These are phyloP conservation scores for Trichophyton verrucosum DNA, from an alignment of 2,329 filamentous ascomycete species.

Conservation along the genomic window DNA sequence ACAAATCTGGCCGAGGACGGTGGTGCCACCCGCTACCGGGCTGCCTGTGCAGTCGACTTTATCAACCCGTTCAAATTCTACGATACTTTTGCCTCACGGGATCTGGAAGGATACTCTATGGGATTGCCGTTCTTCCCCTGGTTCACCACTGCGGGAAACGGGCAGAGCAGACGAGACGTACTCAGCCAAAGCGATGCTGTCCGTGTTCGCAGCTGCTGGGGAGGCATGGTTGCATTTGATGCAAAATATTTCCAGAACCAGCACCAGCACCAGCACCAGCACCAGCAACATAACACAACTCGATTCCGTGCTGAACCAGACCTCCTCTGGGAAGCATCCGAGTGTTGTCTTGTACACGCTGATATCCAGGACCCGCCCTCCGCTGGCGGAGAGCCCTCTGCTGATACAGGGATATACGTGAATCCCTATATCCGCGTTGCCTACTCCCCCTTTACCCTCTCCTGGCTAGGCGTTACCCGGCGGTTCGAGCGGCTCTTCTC, in stretches of 20 bases:
- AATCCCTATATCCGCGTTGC: conserved; percentile 64
- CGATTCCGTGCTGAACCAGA: conserved; percentile 49
- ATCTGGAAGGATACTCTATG: conserved; percentile 55
- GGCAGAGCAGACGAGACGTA: conserved; percentile 49
- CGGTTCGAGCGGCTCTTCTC: conserved; percentile 55
- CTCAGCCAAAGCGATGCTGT: conserved; percentile 47
- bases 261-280: conserved; percentile 16
- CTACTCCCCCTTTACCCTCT: conserved; percentile 47
- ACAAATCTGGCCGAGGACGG: conserved; percentile 45
- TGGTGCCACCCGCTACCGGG: conserved; percentile 49
- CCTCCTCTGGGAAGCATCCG: conserved; percentile 50
- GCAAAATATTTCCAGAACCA: conserved; percentile 31
- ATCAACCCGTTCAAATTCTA: conserved; percentile 63
- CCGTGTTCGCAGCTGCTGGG: conserved; percentile 62
- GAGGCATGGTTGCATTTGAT: conserved; percentile 53
- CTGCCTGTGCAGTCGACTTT: conserved; percentile 65
- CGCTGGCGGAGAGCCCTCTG: conserved; percentile 19
- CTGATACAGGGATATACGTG: conserved; percentile 52
- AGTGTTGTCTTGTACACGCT: conserved; percentile 50
- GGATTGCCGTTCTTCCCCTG: conserved; percentile 62
- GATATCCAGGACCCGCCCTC: conserved; percentile 31
- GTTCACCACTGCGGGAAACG: conserved; percentile 45
- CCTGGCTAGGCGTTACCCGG: conserved; percentile 47
- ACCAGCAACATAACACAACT: conserved; percentile 29
- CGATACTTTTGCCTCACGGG: conserved; percentile 62